Conservation (phyloP, 495 filamentous ascomycete genomes). For the Xylaria acuta region DNA sequence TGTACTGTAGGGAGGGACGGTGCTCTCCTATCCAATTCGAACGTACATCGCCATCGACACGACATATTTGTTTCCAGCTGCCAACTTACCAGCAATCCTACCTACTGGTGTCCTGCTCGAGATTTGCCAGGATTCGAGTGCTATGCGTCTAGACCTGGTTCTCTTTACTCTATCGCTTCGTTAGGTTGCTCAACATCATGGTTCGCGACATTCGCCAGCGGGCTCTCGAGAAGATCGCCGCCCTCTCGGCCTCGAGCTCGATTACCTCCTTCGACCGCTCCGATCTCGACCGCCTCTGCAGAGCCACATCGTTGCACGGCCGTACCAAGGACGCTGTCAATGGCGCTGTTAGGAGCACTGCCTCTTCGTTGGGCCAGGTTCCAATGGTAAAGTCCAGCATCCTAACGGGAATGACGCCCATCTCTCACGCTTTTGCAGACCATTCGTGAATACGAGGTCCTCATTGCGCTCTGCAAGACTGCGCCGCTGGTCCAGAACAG, state of each 20-base stretch:
- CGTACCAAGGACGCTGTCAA: slow-evolving; percentile 42
- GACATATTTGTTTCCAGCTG: background rate
- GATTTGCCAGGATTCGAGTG: background rate
- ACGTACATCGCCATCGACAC: background rate
- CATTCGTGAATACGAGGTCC: slow-evolving; percentile 84
- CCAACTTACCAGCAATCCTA: background rate
- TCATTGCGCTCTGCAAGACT: slow-evolving; percentile 88
- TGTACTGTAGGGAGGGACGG: background rate
- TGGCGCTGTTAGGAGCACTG: slow-evolving; percentile 36
- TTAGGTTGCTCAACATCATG: slow-evolving; percentile 37
- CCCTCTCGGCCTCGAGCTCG: slow-evolving; percentile 61
- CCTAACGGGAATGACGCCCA: background rate
- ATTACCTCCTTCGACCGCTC: slow-evolving; percentile 60
- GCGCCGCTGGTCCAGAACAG: slow-evolving; percentile 70
- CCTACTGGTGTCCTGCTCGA: background rate
- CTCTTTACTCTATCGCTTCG: background rate
- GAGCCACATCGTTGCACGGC: slow-evolving; percentile 55
- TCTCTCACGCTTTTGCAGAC: slow-evolving; percentile 45
- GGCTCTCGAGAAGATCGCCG: slow-evolving; percentile 75
- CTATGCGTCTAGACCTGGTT: slow-evolving; percentile 20
- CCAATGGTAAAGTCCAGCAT: slow-evolving; percentile 55
- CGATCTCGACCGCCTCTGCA: slow-evolving; percentile 69
- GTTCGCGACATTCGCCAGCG: slow-evolving; percentile 62
- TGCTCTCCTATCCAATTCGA: background rate
- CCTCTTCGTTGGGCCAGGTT: slow-evolving; percentile 46